These are phyloP conservation scores for Coemansia sp. DNA, from an alignment of 192 early-diverging fungal genomes.

Conservation along the genomic window DNA sequence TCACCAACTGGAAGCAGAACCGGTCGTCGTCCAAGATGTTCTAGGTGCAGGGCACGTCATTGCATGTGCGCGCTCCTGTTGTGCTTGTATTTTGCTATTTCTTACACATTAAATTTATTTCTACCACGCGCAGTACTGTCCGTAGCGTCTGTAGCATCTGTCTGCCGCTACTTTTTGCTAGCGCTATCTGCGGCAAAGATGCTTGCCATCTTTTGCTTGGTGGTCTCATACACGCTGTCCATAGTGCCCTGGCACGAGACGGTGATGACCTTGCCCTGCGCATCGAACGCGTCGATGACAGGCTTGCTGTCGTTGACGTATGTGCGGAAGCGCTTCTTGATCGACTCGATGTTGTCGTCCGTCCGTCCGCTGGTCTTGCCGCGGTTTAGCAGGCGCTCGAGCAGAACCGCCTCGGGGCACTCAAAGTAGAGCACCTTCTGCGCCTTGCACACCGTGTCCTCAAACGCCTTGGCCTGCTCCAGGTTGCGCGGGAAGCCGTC, in stretches of 20 bases:
- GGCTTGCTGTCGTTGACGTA: slow-evolving; percentile 87
- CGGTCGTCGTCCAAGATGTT: slow-evolving; percentile 18
- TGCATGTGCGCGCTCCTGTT: too few species aligned
- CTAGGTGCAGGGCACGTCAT: too few species aligned
- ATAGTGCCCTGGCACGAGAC: slow-evolving; percentile 62
- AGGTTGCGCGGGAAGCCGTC: slow-evolving; percentile 96
- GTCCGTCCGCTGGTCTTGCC: slow-evolving; percentile 90
- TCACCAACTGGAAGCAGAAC: slow-evolving; percentile 36
- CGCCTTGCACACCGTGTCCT: slow-evolving; percentile 72
- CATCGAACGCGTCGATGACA: slow-evolving; percentile 80
- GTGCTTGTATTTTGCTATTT: too few species aligned
- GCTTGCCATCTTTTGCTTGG: slow-evolving; percentile 44
- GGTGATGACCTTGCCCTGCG: slow-evolving; percentile 73
- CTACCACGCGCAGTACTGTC: too few species aligned
- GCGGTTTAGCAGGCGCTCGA: slow-evolving; percentile 85
- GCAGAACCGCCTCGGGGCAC: slow-evolving; percentile 90
- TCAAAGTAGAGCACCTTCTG: slow-evolving; percentile 89
- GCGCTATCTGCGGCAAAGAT: slow-evolving; percentile 35
- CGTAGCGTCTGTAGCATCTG: too few species aligned
- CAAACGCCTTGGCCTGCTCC: slow-evolving; percentile 92
- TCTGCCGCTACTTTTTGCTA: background rate
- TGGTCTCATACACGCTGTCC: slow-evolving; percentile 65
- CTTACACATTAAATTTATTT: too few species aligned
- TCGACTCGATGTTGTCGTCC: slow-evolving; percentile 95
- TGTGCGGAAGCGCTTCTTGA: slow-evolving; percentile 89